Evolutionary conservation across 345 rosid species (phyloP), one percentile per base, ranked within the genome.

Genomic region (Murraya paniculata): DNA sequence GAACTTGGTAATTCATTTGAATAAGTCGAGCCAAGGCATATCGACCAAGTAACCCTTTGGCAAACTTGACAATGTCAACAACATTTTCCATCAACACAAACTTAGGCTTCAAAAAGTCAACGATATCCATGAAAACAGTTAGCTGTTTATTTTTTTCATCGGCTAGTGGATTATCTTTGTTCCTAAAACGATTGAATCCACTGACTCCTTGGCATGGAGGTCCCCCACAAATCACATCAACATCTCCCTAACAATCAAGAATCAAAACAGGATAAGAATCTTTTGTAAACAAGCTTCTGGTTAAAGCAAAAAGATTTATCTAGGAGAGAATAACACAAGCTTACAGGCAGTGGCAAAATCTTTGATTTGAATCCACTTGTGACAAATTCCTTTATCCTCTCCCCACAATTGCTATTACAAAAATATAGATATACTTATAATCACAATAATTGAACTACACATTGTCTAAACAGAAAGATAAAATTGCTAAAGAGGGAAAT

Each of bases 181-280:
- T 84, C 50, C 97, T 88, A 30, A 85, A 89, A 21, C 98, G 83
- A 64, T 94, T 94, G 67, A 83, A 88, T 2, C 98, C 98, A 41
- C 95, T 94, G 22, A 94, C 81, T 0, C 98, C 98, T 85, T 94
- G 98, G 70, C 97, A 94, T 0, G 98, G 96, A 0, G 98, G 97
- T 2, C 98, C 97, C 4, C 97, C 97, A 66, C 98, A 91, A 38
- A 94, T 67, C n/a, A 91, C 94, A 86, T 90, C 91, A 11, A 81
- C 92, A 71, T 68, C 78, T 14, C 97, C 95, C 97, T 93, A 41
- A 74, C 27, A 66, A 62, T 38, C 22, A 74, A 48, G 38, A 76
- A n/a, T 2, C 4, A 57, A 57, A 70, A 65, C 45, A 45, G 9
- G 30, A 30, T 64, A 56, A 58, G 65, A 60, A n/a, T 27, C 3